These are phyloP conservation scores for Fusarium papillatum DNA, from an alignment of 2,329 filamentous ascomycete genomes.

Conservation along the genomic window DNA sequence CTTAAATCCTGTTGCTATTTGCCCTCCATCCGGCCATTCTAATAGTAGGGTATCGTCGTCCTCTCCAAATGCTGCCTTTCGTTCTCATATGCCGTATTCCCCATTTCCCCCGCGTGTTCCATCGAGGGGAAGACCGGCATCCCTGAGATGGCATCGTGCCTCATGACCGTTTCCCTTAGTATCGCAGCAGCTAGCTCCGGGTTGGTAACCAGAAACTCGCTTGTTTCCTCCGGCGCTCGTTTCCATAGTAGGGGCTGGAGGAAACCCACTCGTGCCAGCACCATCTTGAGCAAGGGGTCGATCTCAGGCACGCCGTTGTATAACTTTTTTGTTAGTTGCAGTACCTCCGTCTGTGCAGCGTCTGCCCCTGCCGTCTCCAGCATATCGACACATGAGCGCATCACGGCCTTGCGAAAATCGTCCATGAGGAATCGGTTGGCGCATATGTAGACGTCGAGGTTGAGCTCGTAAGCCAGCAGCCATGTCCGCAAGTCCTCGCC, in stretches of 20 bases:
- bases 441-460: conserved; percentile 63
- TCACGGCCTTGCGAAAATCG: conserved; percentile 58
- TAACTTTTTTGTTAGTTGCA: conserved; percentile 58
- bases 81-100: conserved; percentile 18
- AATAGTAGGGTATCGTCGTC: neutral
- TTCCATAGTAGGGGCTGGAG: conserved; percentile 61
- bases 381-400: conserved; percentile 60
- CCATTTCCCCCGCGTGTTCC: conserved; percentile 46
- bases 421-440: conserved; percentile 62
- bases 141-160: conserved; percentile 55
- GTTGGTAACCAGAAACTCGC: conserved; percentile 57
- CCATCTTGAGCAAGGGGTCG: conserved; percentile 60
- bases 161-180: conserved; percentile 59
- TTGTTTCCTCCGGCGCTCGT: conserved; percentile 54
- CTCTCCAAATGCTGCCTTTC: conserved; percentile 23
- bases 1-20: neutral
- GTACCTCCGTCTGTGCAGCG: conserved; percentile 57
- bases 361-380: conserved; percentile 58
- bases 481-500: conserved; percentile 62
- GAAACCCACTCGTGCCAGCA: conserved; percentile 63
- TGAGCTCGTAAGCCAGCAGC: conserved; percentile 61
- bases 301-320: conserved; percentile 57
- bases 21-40: neutral
- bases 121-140: conserved; percentile 58
- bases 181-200: conserved; percentile 62